Evolutionary conservation across 2,329 filamentous ascomycete species (phyloP), one percentile per base, ranked within the genome.

Genomic region (Cyphellophora europaea): DNA sequence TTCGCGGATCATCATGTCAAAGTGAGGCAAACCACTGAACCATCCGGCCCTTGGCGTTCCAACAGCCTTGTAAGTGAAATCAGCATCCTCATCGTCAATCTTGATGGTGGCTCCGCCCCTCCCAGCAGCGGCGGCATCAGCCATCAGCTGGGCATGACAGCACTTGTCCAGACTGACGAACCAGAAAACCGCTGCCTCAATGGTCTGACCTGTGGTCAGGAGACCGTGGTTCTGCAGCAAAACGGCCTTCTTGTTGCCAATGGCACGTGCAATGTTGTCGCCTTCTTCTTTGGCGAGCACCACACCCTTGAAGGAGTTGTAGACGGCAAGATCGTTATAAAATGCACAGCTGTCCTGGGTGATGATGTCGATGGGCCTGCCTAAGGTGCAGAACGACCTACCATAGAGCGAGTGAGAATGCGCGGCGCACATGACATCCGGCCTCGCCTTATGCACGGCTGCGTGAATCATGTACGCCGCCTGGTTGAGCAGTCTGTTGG

Each of bases 11-110:
- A 81, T 72, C 27, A 83, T 58, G 60, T 84, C 79, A 59, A 86
- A 86, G 43, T 79, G 48, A 11, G 81, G 80, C 60, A 77, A 78
- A 5, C 77, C 81, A 48, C 69, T 76, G 52, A 86, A 87, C 66
- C 72, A 85, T 0, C 81, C 81, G 0, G 74, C 77, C 19, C 54
- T 50, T 11, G 71, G 65, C 0, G 64, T 71, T 0, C 82, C 82
- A 3, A 85, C 63, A 0, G 72, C 68, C 56, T 79, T 74, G 49
- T 73, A 77, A 0, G 82, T 86, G 49, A 72, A 82, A 11, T 54
- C 61, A 1, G 82, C 81, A 53, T 87, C 80, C 33, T 76, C 73
- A 1, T 81, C 72, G 6, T 68, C 63, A 47, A 87, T 79, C 55
- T 79, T 78, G 18, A 82, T 61, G 0, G 79, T 82, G 52, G 69